These are phyloP conservation scores for Exophiala alcalophila DNA, from an alignment of 2,329 filamentous ascomycete genomes.

Conservation along the genomic window DNA sequence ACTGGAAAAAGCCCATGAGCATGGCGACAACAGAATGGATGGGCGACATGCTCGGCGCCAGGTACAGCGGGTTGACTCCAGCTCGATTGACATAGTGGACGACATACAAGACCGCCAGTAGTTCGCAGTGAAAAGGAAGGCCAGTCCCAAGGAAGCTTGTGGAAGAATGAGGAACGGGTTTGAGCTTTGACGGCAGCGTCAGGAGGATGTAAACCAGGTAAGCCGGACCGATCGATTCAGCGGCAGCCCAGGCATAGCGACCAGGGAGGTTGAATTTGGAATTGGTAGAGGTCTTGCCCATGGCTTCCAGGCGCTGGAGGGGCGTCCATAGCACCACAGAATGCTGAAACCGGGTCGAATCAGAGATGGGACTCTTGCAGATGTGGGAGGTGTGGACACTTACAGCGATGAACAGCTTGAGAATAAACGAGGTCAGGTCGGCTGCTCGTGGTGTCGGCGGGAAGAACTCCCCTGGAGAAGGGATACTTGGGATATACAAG, in stretches of 20 bases:
- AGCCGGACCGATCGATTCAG: conserved; percentile 78
- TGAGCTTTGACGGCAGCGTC: conserved; percentile 56
- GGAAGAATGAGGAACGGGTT: conserved; percentile 20
- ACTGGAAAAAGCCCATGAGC: conserved; percentile 68
- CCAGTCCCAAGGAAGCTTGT: conserved; percentile 25
- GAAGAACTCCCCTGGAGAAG: conserved; percentile 36
- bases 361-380: conserved; percentile 23
- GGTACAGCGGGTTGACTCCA: conserved; percentile 71
- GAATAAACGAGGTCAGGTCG: conserved; percentile 35
- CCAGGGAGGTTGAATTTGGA: conserved; percentile 77
- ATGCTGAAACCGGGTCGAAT: conserved; percentile 67
- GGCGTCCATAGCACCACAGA: conserved; percentile 56
- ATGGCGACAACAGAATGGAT: conserved; percentile 69
- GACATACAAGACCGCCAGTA: conserved; percentile 50
- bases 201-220: conserved; percentile 76
- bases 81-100: conserved; percentile 92
- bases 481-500: conserved; percentile 28
- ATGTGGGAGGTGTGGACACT: neutral
- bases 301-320: conserved; percentile 61
- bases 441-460: conserved; percentile 42
- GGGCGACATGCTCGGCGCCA: conserved; percentile 88
- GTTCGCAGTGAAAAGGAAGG: conserved; percentile 38
- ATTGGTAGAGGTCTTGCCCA: conserved; percentile 80
- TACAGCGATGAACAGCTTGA: conserved; percentile 39
- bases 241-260: conserved; percentile 78